A percentile compares a stretch with the other conserved stretches of the same genome.
phyloP scores from a whole-genome alignment of 768 basidiomycete genomes.

The Russula sp. region DNA sequence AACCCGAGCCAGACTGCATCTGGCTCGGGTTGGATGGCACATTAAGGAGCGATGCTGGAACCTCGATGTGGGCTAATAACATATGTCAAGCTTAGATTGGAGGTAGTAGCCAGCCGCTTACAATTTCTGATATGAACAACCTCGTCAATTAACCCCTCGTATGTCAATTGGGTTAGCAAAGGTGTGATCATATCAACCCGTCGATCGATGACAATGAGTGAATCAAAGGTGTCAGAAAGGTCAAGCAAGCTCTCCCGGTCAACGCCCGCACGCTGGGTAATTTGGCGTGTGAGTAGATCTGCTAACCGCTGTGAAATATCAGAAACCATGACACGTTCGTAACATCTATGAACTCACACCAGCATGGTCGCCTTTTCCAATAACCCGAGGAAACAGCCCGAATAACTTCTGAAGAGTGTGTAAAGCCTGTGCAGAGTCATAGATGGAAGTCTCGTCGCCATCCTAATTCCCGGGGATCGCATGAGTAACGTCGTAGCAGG shows the following conservation, averaged over 20 bases:
- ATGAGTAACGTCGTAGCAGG: not conserved
- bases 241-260: slow-evolving; percentile 37
- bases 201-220: slow-evolving; percentile 83
- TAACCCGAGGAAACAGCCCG: slow-evolving; percentile 83
- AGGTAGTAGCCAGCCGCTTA: slow-evolving; percentile 32
- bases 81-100: not conserved
- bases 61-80: slow-evolving; percentile 61
- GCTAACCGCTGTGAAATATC: slow-evolving; percentile 55
- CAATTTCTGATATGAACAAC: slow-evolving; percentile 85
- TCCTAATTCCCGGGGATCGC: slow-evolving; percentile 44
- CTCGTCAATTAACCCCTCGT: slow-evolving; percentile 94
- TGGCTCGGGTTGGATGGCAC: slow-evolving; percentile 40
- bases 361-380: slow-evolving; percentile 90
- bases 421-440: slow-evolving; percentile 83
- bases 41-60: slow-evolving; percentile 63
- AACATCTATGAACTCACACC: slow-evolving; percentile 38
- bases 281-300: slow-evolving; percentile 56
- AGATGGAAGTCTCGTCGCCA: slow-evolving; percentile 85
- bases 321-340: slow-evolving; percentile 4
- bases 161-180: slow-evolving; percentile 90
- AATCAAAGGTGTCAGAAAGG: slow-evolving; percentile 64
- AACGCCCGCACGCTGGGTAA: slow-evolving; percentile 35
- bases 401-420: slow-evolving; percentile 75
- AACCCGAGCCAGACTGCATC: slow-evolving; percentile 32
- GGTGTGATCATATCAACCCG: slow-evolving; percentile 94